Base-by-base conservation (phyloP, 2,329 filamentous ascomycete species). In the Graphilbum fragrans region DNA sequence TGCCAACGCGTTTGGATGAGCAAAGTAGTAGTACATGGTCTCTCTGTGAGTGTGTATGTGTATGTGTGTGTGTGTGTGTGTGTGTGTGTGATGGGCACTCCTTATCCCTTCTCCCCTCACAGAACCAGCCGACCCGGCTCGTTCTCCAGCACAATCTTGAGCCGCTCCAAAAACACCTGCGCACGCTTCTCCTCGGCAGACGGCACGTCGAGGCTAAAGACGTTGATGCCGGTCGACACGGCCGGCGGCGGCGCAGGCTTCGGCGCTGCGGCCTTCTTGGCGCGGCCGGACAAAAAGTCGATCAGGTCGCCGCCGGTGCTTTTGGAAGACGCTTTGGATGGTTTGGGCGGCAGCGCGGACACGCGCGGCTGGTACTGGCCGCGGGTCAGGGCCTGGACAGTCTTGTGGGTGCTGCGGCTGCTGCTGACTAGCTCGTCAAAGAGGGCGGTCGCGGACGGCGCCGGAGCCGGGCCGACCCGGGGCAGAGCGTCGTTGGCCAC, bases 401-500 rank as follows among this genome's bases (percentile, higher is more conserved):
- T 58, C 47, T 60, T 5, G 35, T 7, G 20, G 36, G 37, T 33
- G 8, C 41, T 57, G 22, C 7, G 8, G 9, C 21, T 23, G 64
- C 18, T 87, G 65, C 10, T 88, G 8, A 98, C 72, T 14, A 96
- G 70, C 53, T 90, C 79, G 57, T 95, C 80, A 64, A 96, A 96
- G 12, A 98, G 75, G 58, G 94, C 86, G 55, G 87, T 76, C 29
- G 82, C 67, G 1, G 83, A 80, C 14, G 82, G 81, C 55, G 77
- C 71, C 36, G 73, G 70, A 46, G 67, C 66, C 45, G 77, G 44
- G 8, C 49, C 70, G 5, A 78, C 74, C 22, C 72, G 66, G 3
- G 90, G 90, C 8, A 96, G 74, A 36, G 83, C 77, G 48, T 92
- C 82, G 62, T 96, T 96, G 45, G 92, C 92, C 21, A 94, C 64